Conservation (phyloP, 768 basidiomycete genomes). For the Boletus reticuloceps region DNA sequence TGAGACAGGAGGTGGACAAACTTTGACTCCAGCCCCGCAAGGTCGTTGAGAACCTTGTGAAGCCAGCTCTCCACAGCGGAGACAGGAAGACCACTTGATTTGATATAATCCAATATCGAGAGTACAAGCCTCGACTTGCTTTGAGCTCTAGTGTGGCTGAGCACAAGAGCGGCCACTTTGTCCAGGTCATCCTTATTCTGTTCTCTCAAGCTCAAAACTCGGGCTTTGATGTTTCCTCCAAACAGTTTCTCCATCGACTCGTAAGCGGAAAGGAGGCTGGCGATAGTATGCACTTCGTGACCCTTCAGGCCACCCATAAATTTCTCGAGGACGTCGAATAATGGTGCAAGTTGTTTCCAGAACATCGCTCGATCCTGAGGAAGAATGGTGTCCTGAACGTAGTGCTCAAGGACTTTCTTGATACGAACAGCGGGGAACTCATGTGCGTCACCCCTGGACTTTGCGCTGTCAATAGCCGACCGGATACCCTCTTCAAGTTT, state of each 20-base stretch:
- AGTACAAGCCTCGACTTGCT: slow-evolving; percentile 89
- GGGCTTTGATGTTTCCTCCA: slow-evolving; percentile 90
- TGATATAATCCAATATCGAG: slow-evolving; percentile 86
- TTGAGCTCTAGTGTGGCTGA: slow-evolving; percentile 95
- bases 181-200: slow-evolving; percentile 92
- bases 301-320: slow-evolving; percentile 82
- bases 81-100: slow-evolving; percentile 71
- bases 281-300: slow-evolving; percentile 79
- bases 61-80: slow-evolving; percentile 72
- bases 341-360: slow-evolving; percentile 61
- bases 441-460: slow-evolving; percentile 62
- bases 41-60: slow-evolving; percentile 71
- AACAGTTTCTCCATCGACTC: slow-evolving; percentile 89
- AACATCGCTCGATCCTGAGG: slow-evolving; percentile 81
- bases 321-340: slow-evolving; percentile 75
- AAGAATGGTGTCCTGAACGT: slow-evolving; percentile 75
- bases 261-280: slow-evolving; percentile 74
- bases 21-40: slow-evolving; percentile 89
- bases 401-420: slow-evolving; percentile 84
- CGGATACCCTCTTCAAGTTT: slow-evolving; percentile 89
- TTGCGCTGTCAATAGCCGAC: slow-evolving; percentile 70
- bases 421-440: slow-evolving; percentile 92
- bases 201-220: slow-evolving; percentile 86
- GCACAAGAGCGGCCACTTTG: slow-evolving; percentile 78
- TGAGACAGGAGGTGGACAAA: slow-evolving; percentile 34